Evolutionary conservation across 2,329 filamentous ascomycete species (phyloP).

Genomic region (Xylariomycetidae sp.): DNA sequence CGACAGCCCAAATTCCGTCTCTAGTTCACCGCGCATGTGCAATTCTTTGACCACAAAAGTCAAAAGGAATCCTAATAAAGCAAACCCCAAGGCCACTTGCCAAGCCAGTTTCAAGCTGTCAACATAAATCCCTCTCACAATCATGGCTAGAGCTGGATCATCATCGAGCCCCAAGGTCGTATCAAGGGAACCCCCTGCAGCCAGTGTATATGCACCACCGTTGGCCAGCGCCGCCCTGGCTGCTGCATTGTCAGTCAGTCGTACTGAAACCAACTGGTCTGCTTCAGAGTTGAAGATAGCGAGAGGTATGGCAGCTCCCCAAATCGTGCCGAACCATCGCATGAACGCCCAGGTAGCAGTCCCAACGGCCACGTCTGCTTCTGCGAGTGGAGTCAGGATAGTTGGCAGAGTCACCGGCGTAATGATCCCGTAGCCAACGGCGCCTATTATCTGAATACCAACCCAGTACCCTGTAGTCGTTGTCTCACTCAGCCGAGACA

Average conservation of each 20-base stretch:
- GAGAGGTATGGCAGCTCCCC: conserved; percentile 33
- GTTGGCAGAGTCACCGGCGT: conserved; percentile 32
- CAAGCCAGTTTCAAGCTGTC: neutral
- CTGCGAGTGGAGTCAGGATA: conserved; percentile 24
- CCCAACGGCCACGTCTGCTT: conserved; percentile 21
- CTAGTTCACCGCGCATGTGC: conserved; percentile 1
- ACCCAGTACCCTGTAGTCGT: conserved; percentile 29
- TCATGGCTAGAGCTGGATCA: neutral
- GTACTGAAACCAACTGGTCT: neutral
- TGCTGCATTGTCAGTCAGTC: neutral
- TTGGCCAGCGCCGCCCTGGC: neutral
- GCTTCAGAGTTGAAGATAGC: conserved; percentile 26
- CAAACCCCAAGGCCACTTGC: neutral
- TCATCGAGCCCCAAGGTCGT: neutral
- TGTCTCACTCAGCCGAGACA: conserved; percentile 25
- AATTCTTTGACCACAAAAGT: neutral
- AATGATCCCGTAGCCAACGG: conserved; percentile 32
- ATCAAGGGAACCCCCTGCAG: neutral
- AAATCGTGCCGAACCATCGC: conserved; percentile 32
- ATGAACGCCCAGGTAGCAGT: conserved; percentile 32
- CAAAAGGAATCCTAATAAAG: neutral
- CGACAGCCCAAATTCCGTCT: conserved; percentile 2
- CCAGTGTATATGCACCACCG: neutral
- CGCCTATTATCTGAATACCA: conserved; percentile 28
- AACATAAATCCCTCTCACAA: neutral